These are phyloP conservation scores for Exophiala bonariae DNA, from an alignment of 2,329 filamentous ascomycete genomes.

Conservation along the genomic window DNA sequence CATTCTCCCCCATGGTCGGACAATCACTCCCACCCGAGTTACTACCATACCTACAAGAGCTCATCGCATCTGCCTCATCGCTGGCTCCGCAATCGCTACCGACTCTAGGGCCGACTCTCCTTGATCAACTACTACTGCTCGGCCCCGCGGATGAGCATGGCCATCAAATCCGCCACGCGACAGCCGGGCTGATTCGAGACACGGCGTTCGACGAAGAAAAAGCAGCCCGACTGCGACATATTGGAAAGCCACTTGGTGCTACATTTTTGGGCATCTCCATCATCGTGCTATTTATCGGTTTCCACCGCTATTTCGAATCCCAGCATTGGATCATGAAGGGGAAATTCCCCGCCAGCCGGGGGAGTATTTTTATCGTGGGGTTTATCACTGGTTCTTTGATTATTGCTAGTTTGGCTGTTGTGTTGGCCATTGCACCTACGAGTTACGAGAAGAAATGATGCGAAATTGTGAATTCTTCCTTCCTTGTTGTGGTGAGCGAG, in stretches of 20 bases:
- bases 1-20: slow-evolving; percentile 26
- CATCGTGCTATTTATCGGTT: slow-evolving; percentile 61
- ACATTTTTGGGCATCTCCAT: slow-evolving; percentile 65
- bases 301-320: slow-evolving; percentile 66
- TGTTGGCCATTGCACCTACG: slow-evolving; percentile 55
- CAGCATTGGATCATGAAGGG: slow-evolving; percentile 68
- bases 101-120: slow-evolving; percentile 24
- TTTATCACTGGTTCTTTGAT: slow-evolving; percentile 58
- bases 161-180: slow-evolving; percentile 21
- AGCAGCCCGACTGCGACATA: slow-evolving; percentile 43
- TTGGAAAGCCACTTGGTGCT: slow-evolving; percentile 63
- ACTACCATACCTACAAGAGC: slow-evolving; percentile 28
- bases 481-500: slow-evolving; percentile 6
- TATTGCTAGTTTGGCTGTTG: slow-evolving; percentile 59
- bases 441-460: slow-evolving; percentile 39
- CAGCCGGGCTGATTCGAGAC: slow-evolving; percentile 5
- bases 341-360: slow-evolving; percentile 65
- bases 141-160: slow-evolving; percentile 27
- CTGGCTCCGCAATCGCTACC: neutral
- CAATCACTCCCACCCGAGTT: slow-evolving; percentile 25
- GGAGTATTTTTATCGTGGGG: slow-evolving; percentile 60
- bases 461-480: too few species aligned
- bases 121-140: slow-evolving; percentile 25
- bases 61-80: slow-evolving; percentile 9
- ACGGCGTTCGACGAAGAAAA: slow-evolving; percentile 27